These are phyloP conservation scores for Heritiera littoralis DNA, from an alignment of 345 rosid genomes.

Conservation along the genomic window DNA sequence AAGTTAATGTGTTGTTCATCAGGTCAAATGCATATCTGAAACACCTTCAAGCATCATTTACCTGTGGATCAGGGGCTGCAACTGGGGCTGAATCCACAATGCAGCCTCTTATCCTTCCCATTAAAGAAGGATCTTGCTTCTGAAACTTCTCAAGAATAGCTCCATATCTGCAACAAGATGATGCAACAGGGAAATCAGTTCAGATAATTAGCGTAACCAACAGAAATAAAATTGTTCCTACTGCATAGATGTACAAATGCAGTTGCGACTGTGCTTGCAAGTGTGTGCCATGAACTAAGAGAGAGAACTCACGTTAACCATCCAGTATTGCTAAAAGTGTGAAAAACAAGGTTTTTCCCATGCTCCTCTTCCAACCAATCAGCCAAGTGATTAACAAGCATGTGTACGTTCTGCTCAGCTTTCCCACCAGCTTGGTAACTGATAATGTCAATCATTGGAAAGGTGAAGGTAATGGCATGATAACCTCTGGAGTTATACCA, in stretches of 20 bases:
- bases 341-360: slow-evolving; percentile 83
- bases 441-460: slow-evolving; percentile 82
- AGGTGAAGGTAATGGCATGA: slow-evolving; percentile 90
- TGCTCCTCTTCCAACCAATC: slow-evolving; percentile 94
- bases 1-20: background rate
- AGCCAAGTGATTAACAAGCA: slow-evolving; percentile 80
- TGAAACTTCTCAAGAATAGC: slow-evolving; percentile 86
- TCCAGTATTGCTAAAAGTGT: slow-evolving; percentile 98
- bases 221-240: background rate
- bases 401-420: slow-evolving; percentile 75
- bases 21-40: slow-evolving; percentile 1
- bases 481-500: slow-evolving; percentile 93
- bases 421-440: slow-evolving; percentile 92
- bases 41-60: slow-evolving; percentile 35
- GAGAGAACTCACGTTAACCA: slow-evolving; percentile 77
- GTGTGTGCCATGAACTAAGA: background rate
- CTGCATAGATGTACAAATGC: background rate
- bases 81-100: slow-evolving; percentile 98
- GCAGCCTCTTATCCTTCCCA: slow-evolving; percentile 79
- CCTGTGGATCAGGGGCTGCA: slow-evolving; percentile 94
- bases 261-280: background rate
- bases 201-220: slow-evolving; percentile 12
- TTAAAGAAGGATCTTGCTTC: slow-evolving; percentile 66
- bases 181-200: slow-evolving; percentile 17
- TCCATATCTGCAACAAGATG: slow-evolving; percentile 69